Evolutionary conservation across 208 protist species (phyloP), one percentile per base, ranked within the genome.

Genomic region (Leishmania turanica): DNA sequence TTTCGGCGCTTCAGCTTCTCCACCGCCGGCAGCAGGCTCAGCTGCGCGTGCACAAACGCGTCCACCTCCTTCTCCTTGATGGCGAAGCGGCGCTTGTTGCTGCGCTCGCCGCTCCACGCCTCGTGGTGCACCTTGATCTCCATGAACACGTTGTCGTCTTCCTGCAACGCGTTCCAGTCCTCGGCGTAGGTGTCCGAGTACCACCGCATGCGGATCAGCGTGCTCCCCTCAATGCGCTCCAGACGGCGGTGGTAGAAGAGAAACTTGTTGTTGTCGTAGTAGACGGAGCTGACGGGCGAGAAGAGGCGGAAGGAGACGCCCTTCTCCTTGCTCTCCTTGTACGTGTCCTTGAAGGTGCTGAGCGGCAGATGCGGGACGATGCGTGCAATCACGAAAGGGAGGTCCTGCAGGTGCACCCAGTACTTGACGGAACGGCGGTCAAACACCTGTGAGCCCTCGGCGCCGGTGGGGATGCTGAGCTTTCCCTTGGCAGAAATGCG

Each of bases 91-190:
- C 92, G 87, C 86, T 97, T 97, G 86, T 96, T 97, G 84, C 91
- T 95, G 47, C 93, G 88, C 87, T 96, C 93, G n/a, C 95, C 93
- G 77, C 90, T 92, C 92, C 93, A 96, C 62, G 92, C 92, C 84
- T 98, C 93, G 84, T 94, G 93, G 79, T 98, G 93, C 37, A 97
- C 91, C 69, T 98, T 98, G 77, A 96, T 96, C 71, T 98, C 91
- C 93, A 97, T 97, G 56, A 98, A 98, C 9, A 96, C 93, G 75
- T 88, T 92, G 64, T 95, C 90, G 51, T 88, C 74, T 9, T 85
- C 78, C n/a, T 71, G 45, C 42, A 96, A 64, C 74, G 84, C 86
- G 83, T 95, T 94, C 92, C 90, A 95, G 84, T 96, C 91, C 68
- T 88, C 75, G 51, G 88, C 89, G 85, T 95, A 91, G 27, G 89